These are phyloP conservation scores for Lipomyces yamanashiensis DNA, from an alignment of 805 yeast genomes.

Conservation along the genomic window DNA sequence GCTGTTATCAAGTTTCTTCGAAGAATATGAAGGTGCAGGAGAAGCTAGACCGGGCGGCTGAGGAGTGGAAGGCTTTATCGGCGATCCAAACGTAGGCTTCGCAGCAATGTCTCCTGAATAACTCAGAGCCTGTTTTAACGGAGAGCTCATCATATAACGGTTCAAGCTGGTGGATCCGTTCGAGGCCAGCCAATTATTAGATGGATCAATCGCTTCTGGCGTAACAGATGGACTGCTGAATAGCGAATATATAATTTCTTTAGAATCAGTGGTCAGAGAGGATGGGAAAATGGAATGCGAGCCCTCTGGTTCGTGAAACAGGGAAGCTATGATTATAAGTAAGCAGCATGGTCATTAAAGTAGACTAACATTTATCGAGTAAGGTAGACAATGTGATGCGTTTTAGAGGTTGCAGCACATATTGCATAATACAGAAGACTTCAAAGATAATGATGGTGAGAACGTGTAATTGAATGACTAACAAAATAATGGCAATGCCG, in stretches of 20 bases:
- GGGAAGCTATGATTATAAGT: not conserved
- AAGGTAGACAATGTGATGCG: slow-evolving; percentile 5
- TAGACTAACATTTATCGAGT: not conserved
- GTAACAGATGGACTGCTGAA: not conserved
- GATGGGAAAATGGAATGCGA: no score
- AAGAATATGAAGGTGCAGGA: slow-evolving; percentile 4
- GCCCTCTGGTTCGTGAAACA: not conserved
- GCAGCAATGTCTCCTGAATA: not conserved
- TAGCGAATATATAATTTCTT: no score
- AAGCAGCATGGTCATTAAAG: not conserved
- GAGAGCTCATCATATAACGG: not conserved
- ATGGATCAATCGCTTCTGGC: not conserved
- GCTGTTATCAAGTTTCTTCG: not conserved
- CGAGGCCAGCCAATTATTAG: no score
- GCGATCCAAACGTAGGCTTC: not conserved
- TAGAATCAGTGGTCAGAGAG: no score
- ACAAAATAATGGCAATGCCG: slow-evolving; percentile 5
- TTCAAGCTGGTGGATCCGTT: no score
- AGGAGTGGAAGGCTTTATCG: not conserved
- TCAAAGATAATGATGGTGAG: not conserved
- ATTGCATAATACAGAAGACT: not conserved
- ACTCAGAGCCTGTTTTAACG: not conserved
- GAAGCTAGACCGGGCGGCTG: slow-evolving; percentile 8
- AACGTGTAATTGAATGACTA: slow-evolving; percentile 12
- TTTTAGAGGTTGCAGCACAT: not conserved